Evolutionary conservation across 2,329 filamentous ascomycete genomes (phyloP), one percentile per base, ranked within the genome.

Genomic region (Clathrospora elynae): DNA sequence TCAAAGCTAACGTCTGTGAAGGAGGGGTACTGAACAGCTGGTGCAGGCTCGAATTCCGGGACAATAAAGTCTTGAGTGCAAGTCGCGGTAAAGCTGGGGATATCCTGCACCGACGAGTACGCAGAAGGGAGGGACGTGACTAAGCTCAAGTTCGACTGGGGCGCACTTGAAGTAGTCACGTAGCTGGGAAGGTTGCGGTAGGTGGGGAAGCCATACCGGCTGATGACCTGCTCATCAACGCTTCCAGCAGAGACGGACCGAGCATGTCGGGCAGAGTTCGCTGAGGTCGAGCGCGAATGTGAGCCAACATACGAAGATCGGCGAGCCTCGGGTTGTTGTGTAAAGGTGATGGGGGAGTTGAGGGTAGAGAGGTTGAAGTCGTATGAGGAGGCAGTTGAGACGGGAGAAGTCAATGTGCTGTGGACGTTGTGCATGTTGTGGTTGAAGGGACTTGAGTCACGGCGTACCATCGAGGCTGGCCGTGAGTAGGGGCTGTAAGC

Each of bases 181-280:
- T 80, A 82, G 53, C 72, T 75, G 20, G 87, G 85, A 68, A 90
- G 78, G 59, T 87, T 85, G 44, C 86, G 85, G 72, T 93, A 95
- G 32, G 87, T 88, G n/a, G 90, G 86, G 73, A 89, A 95, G 47
- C 85, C 86, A 71, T 85, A 92, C 55, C 84, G 84, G 58, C 80
- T 83, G 42, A 89, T 73, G 23, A 81, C 77, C 46, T 76, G 74
- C 53, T 82, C 81, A 55, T 91, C 87, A 31, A 91, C 76, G 59
- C 81, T 83, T 59, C 82, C 84, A 30, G 79, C 82, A 13, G 87
- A 90, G 7, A 80, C 78, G 31, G 86, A 82, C 49, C 87, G 73
- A 24, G 59, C 63, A 49, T 72, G 70, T 35, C 57, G 57, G 14
- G 51, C 37, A 33, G 49, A 46, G 36, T 82, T 84, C 18, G 79